These are phyloP conservation scores for Dactylella cylindrospora DNA, from an alignment of 2,329 filamentous ascomycete genomes.

Conservation along the genomic window DNA sequence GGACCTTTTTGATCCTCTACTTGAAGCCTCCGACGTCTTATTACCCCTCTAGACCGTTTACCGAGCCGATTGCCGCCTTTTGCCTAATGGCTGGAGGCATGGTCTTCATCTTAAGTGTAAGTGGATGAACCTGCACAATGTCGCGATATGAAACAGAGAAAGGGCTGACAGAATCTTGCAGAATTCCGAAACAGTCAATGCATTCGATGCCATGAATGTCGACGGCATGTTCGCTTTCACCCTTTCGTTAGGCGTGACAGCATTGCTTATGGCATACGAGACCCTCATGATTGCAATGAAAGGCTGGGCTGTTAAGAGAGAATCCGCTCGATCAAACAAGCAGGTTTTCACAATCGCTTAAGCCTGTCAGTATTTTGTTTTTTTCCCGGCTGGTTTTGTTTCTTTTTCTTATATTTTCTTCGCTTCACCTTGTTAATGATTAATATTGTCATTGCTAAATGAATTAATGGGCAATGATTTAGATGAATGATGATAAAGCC, in stretches of 20 bases:
- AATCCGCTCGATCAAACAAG: conserved; percentile 30
- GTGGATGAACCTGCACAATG: conserved; percentile 51
- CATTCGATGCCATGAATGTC: conserved; percentile 64
- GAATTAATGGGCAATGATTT: too few relatives aligned
- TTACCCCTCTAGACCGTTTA: conserved; percentile 80
- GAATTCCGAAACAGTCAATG: conserved; percentile 71
- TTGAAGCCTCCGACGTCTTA: conserved; percentile 77
- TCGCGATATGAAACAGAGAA: too few relatives aligned
- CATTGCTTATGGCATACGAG: conserved; percentile 81
- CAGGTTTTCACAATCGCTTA: conserved; percentile 31
- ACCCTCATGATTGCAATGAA: conserved; percentile 78
- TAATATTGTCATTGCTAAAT: conserved; percentile 3
- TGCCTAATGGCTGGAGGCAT: conserved; percentile 83
- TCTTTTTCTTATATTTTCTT: conserved; percentile 1
- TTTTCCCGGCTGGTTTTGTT: background rate
- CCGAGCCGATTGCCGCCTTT: conserved; percentile 83
- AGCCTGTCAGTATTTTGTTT: conserved; percentile 1
- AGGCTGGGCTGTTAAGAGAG: conserved; percentile 70
- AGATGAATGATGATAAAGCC: background rate
- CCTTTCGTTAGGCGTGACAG: conserved; percentile 78
- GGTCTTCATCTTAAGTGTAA: conserved; percentile 87
- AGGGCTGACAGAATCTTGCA: conserved; percentile 49
- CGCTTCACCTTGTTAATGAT: background rate
- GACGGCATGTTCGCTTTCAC: conserved; percentile 95
- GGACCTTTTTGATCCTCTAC: conserved; percentile 79